phyloP scores from a whole-genome alignment of 2,329 filamentous ascomycete species.

The Neoascochyta sp. region DNA sequence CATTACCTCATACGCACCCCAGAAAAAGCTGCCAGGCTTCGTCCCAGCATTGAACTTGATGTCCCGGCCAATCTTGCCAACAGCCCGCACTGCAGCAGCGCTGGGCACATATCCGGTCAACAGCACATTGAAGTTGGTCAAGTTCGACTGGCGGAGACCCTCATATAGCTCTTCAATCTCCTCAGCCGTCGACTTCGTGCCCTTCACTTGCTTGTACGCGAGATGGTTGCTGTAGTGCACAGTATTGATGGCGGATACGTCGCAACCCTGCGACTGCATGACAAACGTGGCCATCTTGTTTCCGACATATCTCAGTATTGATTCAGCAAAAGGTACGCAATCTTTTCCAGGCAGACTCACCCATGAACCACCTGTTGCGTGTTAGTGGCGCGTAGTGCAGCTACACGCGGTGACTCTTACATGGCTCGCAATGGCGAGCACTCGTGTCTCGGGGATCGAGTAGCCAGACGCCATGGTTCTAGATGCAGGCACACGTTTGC shows the following conservation, averaged over 20 bases:
- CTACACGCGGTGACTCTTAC: conserved; percentile 55
- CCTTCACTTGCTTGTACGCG: conserved; percentile 84
- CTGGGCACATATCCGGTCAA: conserved; percentile 92
- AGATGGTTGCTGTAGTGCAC: conserved; percentile 99
- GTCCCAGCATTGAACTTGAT: conserved; percentile 63
- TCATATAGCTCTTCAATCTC: conserved; percentile 83
- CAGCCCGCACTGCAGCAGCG: conserved; percentile 75
- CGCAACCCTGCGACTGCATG: conserved; percentile 88
- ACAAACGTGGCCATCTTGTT: conserved; percentile 97
- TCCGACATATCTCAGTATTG: conserved; percentile 73
- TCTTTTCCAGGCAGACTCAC: conserved; percentile 60
- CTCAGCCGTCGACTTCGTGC: conserved; percentile 72
- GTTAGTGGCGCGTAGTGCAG: conserved; percentile 4
- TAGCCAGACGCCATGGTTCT: conserved; percentile 34
- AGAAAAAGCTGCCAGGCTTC: conserved; percentile 79
- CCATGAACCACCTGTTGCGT: conserved; percentile 64
- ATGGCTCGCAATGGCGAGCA: conserved; percentile 91
- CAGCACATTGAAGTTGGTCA: conserved; percentile 90
- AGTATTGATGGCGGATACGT: conserved; percentile 91
- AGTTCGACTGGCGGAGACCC: conserved; percentile 75
- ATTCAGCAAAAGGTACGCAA: conserved; percentile 25
- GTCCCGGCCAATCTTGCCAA: conserved; percentile 79
- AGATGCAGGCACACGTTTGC: no score
- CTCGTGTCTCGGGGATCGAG: conserved; percentile 59
- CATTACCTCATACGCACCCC: conserved; percentile 52